These are phyloP conservation scores for Penicillium chermesinum DNA, from an alignment of 495 filamentous ascomycete species.

Conservation along the genomic window DNA sequence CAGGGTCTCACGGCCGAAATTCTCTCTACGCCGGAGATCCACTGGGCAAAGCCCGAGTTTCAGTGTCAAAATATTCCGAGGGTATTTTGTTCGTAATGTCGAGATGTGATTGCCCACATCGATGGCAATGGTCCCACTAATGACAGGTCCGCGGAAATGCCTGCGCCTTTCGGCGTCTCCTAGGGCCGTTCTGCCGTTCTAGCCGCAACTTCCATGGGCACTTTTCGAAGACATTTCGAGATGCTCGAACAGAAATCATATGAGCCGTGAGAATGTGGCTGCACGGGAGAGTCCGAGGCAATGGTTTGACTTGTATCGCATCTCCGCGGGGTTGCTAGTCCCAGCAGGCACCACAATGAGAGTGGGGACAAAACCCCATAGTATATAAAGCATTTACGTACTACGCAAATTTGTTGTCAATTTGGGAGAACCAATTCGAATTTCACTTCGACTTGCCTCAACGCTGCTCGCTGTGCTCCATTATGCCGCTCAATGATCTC, in stretches of 20 bases:
- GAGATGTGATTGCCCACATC: not conserved
- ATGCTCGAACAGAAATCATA: not conserved
- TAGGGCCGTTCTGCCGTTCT: not conserved
- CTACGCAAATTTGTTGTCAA: too few species aligned
- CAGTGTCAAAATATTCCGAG: not conserved
- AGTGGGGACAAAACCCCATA: too few species aligned
- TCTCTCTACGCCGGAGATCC: not conserved
- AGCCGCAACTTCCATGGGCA: constrained; percentile 5
- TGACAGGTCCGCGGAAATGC: constrained; percentile 21
- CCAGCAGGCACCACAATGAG: too few species aligned
- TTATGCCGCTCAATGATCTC: constrained; percentile 17
- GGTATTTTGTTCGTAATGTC: not conserved
- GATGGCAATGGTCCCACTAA: not conserved
- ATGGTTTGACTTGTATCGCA: not conserved
- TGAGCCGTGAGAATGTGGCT: not conserved
- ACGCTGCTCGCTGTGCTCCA: constrained; percentile 13
- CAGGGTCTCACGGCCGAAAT: too few species aligned
- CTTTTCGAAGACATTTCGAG: constrained; percentile 6
- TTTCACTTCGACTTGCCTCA: not conserved
- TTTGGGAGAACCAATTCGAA: not conserved
- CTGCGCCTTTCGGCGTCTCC: not conserved
- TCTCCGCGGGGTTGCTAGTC: too few species aligned
- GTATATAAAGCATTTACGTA: too few species aligned
- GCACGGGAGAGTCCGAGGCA: not conserved
- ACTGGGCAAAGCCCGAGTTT: not conserved